Conservation (phyloP, 495 filamentous ascomycete species). For the Penicillium canescens region DNA sequence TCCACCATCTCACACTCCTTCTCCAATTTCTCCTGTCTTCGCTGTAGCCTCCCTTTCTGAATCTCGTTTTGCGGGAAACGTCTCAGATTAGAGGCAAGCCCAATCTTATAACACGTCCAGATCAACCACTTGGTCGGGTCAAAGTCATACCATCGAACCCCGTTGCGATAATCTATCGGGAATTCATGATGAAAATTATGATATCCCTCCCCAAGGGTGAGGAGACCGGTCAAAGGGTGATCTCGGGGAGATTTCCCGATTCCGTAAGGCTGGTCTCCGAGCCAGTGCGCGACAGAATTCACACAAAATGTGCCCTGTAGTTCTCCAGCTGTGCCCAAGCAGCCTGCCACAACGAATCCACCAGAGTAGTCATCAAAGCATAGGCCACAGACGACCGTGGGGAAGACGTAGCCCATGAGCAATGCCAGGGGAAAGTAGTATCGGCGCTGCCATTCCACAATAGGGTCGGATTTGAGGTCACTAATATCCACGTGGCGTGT, state of each 20-base stretch:
- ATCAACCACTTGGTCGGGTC: slow-evolving; percentile 96
- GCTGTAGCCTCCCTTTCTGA: slow-evolving; percentile 92
- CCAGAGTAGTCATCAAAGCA: slow-evolving; percentile 82
- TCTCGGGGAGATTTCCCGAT: slow-evolving; percentile 94
- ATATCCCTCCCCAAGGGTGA: slow-evolving; percentile 92
- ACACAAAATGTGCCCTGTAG: slow-evolving; percentile 98
- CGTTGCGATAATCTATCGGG: slow-evolving; percentile 94
- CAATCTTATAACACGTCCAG: slow-evolving; percentile 84
- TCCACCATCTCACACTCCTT: slow-evolving; percentile 82
- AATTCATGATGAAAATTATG: slow-evolving; percentile 99
- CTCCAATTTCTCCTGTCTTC: slow-evolving; percentile 94
- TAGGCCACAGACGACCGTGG: slow-evolving; percentile 75
- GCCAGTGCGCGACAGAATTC: slow-evolving; percentile 96
- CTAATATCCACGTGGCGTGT: slow-evolving; percentile 92
- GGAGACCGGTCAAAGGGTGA: slow-evolving; percentile 84
- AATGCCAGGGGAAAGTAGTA: slow-evolving; percentile 83
- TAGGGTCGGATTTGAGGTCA: slow-evolving; percentile 86
- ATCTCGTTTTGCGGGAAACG: slow-evolving; percentile 93
- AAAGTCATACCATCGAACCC: slow-evolving; percentile 91
- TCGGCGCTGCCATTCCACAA: slow-evolving; percentile 88
- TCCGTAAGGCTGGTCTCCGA: slow-evolving; percentile 94
- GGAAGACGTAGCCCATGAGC: slow-evolving; percentile 81
- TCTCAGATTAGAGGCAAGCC: slow-evolving; percentile 88
- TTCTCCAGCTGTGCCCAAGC: slow-evolving; percentile 88
- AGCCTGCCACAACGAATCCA: slow-evolving; percentile 87